Base-by-base conservation (phyloP, 495 filamentous ascomycete genomes). In the Umbilicaria muhlenbergii region DNA sequence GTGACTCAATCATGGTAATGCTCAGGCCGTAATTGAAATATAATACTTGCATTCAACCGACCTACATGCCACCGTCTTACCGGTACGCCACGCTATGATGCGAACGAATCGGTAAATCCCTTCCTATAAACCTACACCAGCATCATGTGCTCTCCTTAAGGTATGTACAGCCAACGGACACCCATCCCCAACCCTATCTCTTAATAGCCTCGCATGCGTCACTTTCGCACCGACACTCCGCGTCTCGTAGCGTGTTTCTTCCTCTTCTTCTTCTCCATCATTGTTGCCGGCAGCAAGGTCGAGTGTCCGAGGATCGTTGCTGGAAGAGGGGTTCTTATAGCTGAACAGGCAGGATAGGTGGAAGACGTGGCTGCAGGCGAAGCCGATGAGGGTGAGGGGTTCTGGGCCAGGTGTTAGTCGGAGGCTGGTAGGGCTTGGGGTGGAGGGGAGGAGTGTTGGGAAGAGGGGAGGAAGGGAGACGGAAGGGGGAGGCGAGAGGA, bases 311-410 rank as follows among this genome's bases (percentile, higher is more conserved):
- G 24, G 5, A 3, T 28, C 24, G 5, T 5, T 1, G 0, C 59
- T 65, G 0, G 66, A 66, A 28, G 69, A 52, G 42, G 74, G 38
- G 36, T 68, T 39, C 32, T 54, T 28, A 41, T 51, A 53, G 48
- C 61, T 62, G 1, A 84, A 70, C 12, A 98, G 62, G 53, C 93
- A 91, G 8, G 76, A 69, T 6, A 95, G 67, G 51, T 98, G 91
- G 61, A 88, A 98, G 28, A 88, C 73, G 53, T 98, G 88, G 1
- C 83, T 80, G 58, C 91, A 98, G 5, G 83, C 82, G 49, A 95
- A 98, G 28, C 83, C 87, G 7, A 96, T 72, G 8, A 98, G 74
- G 7, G 84, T 83, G 48, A 89, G 78, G 40, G 62, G 69, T 53
- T 88, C 83, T 73, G 53, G 46, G 66, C 63, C 15, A 59, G 52